Evolutionary conservation across 1,284 basidiomycete genomes (phyloP).

Genomic region (Laetiporus sulphureus): DNA sequence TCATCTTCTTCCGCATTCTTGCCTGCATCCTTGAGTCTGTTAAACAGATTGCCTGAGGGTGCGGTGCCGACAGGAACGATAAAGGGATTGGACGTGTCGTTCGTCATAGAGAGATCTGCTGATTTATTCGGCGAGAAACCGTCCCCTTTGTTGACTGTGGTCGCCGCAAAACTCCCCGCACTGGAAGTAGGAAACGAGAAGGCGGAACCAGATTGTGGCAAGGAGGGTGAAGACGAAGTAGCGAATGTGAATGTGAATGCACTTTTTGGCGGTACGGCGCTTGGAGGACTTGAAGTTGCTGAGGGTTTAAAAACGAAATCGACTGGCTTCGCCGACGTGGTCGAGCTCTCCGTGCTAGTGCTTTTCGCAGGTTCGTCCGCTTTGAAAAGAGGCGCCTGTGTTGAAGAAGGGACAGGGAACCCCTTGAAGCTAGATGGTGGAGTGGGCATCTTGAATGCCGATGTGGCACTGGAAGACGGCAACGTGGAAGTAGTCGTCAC

Average conservation of each 20-base stretch:
- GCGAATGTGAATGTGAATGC: conserved; percentile 11
- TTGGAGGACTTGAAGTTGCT: too few species aligned
- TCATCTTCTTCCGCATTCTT: conserved; percentile 9
- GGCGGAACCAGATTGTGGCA: conserved; percentile 8
- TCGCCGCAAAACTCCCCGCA: too few species aligned
- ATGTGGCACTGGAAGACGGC: too few species aligned
- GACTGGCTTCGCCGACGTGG: too few species aligned
- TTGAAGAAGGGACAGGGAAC: background rate
- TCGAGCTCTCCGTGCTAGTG: too few species aligned
- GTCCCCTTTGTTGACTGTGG: too few species aligned
- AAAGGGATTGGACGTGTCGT: conserved; percentile 1
- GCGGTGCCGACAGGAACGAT: too few species aligned
- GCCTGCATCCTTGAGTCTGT: conserved; percentile 10
- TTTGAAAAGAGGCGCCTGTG: too few species aligned
- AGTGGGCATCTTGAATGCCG: too few species aligned
- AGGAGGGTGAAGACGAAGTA: conserved; percentile 9
- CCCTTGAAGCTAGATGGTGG: background rate
- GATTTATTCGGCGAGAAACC: conserved; percentile 1
- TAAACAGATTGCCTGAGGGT: conserved; percentile 17
- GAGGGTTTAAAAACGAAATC: too few species aligned
- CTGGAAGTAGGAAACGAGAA: background rate
- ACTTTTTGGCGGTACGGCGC: background rate
- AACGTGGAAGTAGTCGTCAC: background rate
- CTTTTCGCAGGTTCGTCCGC: too few species aligned
- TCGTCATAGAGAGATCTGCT: background rate